phyloP scores from a whole-genome alignment of 768 basidiomycete genomes.

The Lyophyllum semitale region DNA sequence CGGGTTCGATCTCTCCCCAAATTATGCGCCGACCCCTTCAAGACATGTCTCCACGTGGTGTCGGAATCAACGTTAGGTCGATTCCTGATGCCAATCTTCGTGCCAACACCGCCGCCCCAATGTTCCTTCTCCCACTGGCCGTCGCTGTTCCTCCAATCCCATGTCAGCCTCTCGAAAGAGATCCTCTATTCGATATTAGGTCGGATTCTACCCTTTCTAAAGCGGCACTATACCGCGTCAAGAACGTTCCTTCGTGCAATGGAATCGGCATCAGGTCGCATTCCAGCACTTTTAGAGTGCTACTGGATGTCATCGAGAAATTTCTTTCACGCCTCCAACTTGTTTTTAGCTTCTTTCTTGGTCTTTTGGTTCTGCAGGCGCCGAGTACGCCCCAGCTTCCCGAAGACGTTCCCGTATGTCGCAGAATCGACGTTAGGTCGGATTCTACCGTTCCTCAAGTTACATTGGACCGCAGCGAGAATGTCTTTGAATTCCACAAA shows the following conservation, averaged over 20 bases:
- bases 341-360: too few relatives aligned
- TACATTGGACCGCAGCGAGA: neutral
- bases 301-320: too few relatives aligned
- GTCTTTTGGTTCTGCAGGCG: too few relatives aligned
- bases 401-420: neutral
- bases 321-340: too few relatives aligned
- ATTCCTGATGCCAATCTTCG: neutral
- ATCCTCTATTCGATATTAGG: too few relatives aligned
- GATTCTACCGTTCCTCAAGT: neutral
- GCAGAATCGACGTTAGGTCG: neutral
- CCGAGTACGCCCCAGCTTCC: too few relatives aligned
- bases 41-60: neutral
- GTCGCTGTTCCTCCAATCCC: neutral
- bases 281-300: too few relatives aligned
- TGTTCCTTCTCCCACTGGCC: neutral
- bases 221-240: too few relatives aligned
- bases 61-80: neutral
- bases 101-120: neutral
- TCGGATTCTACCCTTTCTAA: too few relatives aligned
- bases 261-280: too few relatives aligned
- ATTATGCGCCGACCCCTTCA: neutral
- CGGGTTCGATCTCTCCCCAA: neutral
- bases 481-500: neutral
- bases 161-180: neutral
- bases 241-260: too few relatives aligned